Base-by-base conservation (phyloP, 495 filamentous ascomycete genomes). In the Penicillium desertorum region DNA sequence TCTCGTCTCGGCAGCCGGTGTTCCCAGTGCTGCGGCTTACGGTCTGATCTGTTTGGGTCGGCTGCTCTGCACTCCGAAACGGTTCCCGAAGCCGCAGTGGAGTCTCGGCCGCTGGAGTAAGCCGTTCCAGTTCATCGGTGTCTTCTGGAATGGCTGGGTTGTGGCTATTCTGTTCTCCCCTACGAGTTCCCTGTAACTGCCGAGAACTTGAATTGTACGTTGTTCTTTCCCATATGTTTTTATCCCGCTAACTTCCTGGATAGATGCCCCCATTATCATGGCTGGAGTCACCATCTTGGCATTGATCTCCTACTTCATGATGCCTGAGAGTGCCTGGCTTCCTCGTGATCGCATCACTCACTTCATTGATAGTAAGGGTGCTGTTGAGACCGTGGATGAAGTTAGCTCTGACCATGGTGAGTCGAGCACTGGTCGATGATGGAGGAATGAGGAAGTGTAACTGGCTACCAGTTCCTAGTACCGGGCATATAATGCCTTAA, bases 11-110 rank as follows among this genome's bases (percentile, higher is more conserved):
- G 71, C 80, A 19, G 76, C 76, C 34, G 76, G 76, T 54, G 76
- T 79, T 23, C 76, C 76, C 42, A 81, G 79, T 42, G 79, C 79
- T 20, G 79, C 80, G 1, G 78, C 79, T 5, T 83, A 83, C 58
- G 79, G 79, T 2, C 69, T 83, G 7, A 80, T 83, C 61, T 81
- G 79, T 50, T 75, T 83, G 1, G 80, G 75, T 5, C 75, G 80
- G 16, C 66, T 77, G 10, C 60, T 81, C 45, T 74, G 78, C 43
- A 83, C 80, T 2, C 75, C 72, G 0, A 68, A 74, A 2, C 71
- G 69, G 10, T 79, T 79, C 58, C 76, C 76, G 22, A 79, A 71
- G 57, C 76, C 76, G 8, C 48, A 67, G 27, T 79, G 76, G 76
- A 79, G 72, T 53, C 62, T 79, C 7, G 76, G 76, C 1, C 59